Base-by-base conservation (phyloP, 441 rosid genomes). In the Croton laevigatus region DNA sequence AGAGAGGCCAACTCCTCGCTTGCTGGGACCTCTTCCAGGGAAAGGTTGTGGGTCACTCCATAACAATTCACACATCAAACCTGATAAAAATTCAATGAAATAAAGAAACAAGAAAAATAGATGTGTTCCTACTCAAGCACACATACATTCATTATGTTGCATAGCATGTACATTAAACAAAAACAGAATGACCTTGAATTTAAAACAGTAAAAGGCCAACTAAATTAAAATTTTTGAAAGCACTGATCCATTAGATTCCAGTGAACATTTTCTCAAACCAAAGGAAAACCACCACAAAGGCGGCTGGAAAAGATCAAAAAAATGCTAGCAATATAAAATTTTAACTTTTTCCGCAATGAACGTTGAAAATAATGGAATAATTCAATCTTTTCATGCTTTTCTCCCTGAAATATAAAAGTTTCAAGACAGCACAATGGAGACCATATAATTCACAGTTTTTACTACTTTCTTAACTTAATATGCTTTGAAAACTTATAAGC, bases 1-100 rank as follows among this genome's bases (percentile, higher is more conserved):
- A 65, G 96, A 89, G 59, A 93, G 92, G 78, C 97, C 99, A 17
- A 95, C 99, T 65, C 98, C 99, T 20, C 99, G 85, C 83, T 95
- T 95, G 85, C 97, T 95, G 60, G 99, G 97, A 61, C 99, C 98
- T 79, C 97, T 86, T 83, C 99, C 99, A n/a, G 86, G 96, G 27
- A 69, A 75, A 70, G 99, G 94, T 76, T 93, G 99, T 44, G 98
- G 98, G 87, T 95, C 99, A 74, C 99, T 95, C 99, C 99, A 95
- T 65, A 95, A 84, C 73, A 95, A 73, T 78, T 95, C 99, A 62
- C 99, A 91, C 98, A 95, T 95, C 80, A 93, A 73, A 69, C 99
- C 97, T 94, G 83, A 70, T 48, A 34, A 69, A 76, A 62, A 54
- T 49, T 19, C 75, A 62, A 46, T 5, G 66, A 70, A 69, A 44